Conservation (phyloP, 2,329 filamentous ascomycete genomes). For the Exophiala phaeomuriformis region DNA sequence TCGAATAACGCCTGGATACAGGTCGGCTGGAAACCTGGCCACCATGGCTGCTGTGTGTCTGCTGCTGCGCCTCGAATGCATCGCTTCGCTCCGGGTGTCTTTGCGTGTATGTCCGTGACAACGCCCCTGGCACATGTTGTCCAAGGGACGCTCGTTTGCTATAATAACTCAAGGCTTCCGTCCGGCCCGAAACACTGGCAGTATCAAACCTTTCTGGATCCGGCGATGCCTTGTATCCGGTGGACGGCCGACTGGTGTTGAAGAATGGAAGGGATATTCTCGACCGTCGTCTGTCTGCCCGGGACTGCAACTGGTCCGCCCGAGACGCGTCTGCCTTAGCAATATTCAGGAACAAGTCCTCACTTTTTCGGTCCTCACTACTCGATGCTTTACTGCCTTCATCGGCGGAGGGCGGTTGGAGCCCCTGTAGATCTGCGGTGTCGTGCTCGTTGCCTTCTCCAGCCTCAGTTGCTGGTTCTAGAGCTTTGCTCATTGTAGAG, state of each 20-base stretch:
- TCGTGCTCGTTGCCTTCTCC: constrained; percentile 29
- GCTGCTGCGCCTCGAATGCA: background rate
- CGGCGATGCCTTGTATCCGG: constrained; percentile 20
- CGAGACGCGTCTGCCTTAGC: constrained; percentile 35
- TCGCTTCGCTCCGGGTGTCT: constrained; percentile 6
- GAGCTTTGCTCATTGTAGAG: constrained; percentile 8
- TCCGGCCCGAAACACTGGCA: constrained; percentile 15
- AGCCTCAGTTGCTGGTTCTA: constrained; percentile 28
- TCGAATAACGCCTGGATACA: constrained; percentile 22
- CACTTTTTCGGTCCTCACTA: constrained; percentile 37
- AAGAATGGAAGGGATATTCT: constrained; percentile 27
- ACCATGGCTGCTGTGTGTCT: constrained; percentile 9
- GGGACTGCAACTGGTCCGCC: constrained; percentile 1
- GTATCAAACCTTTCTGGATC: constrained; percentile 19
- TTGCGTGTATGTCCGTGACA: constrained; percentile 16
- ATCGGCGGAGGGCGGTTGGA: constrained; percentile 16
- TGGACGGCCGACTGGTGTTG: constrained; percentile 18
- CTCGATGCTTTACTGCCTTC: constrained; percentile 31
- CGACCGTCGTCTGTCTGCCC: constrained; percentile 20
- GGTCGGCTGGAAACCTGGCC: constrained; percentile 9
- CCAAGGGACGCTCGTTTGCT: constrained; percentile 24
- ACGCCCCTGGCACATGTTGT: constrained; percentile 18
- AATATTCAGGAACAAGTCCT: constrained; percentile 44
- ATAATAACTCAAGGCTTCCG: constrained; percentile 18
- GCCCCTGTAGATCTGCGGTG: constrained; percentile 23